Evolutionary conservation across 129 eudicot species (phyloP).

Genomic region (Centaurea solstitialis): DNA sequence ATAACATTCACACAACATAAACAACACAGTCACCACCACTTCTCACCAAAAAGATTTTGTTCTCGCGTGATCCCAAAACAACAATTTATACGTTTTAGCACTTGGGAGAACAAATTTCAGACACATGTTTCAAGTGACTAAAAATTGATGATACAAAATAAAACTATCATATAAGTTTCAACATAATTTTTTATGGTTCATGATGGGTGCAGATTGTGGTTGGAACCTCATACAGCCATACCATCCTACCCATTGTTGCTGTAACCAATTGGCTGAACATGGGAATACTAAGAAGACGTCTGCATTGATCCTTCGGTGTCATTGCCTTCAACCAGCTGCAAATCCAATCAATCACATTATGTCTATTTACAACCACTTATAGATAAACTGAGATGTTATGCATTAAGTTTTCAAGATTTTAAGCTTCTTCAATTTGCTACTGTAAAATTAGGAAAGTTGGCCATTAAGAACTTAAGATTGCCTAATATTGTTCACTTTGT

Average conservation of each 20-base stretch:
- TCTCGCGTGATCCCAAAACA: no score
- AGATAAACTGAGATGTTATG: neutral
- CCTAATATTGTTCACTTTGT: neutral
- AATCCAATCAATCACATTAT: conserved; percentile 18
- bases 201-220: neutral
- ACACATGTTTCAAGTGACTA: neutral
- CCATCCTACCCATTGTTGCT: neutral
- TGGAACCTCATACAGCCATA: conserved; percentile 12
- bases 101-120: neutral
- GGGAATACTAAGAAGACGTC: conserved; percentile 15
- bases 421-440: neutral
- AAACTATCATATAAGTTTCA: neutral
- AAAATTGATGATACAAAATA: neutral
- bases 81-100: neutral
- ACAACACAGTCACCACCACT: no score
- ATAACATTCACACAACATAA: no score
- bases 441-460: neutral
- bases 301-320: conserved; percentile 44
- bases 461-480: neutral
- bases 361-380: neutral
- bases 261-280: neutral
- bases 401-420: neutral
- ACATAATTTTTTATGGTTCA: neutral
- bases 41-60: no score
- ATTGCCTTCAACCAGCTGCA: conserved; percentile 71